phyloP scores from a whole-genome alignment of 139 green algal genomes.

The Picochlorum sp. region DNA sequence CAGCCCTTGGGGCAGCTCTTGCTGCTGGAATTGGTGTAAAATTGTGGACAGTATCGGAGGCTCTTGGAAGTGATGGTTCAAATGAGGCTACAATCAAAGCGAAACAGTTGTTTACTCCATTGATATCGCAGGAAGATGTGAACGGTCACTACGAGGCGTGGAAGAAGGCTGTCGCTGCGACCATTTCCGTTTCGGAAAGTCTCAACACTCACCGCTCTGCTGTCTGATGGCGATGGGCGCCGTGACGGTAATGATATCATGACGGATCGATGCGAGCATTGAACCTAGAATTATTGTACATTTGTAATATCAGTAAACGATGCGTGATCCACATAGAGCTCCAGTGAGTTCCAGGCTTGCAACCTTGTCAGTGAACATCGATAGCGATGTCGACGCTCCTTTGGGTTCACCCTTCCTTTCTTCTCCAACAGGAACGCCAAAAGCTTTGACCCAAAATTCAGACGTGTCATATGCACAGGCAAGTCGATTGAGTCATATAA shows the following conservation, averaged over 20 bases:
- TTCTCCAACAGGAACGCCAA: constrained; percentile 8
- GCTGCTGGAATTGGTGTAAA: constrained; percentile 82
- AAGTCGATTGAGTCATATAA: constrained; percentile 14
- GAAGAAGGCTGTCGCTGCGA: constrained; percentile 48
- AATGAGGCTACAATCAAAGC: constrained; percentile 10
- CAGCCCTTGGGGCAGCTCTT: constrained; percentile 78
- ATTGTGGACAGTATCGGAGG: constrained; percentile 60
- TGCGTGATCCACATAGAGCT: too few species aligned
- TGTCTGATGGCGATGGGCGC: too few species aligned
- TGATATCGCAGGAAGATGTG: constrained; percentile 10
- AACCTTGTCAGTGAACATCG: not conserved
- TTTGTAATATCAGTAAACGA: too few species aligned
- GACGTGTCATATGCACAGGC: not conserved
- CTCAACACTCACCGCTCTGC: too few species aligned
- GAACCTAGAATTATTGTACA: too few species aligned
- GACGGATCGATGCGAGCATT: too few species aligned
- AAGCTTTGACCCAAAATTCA: not conserved
- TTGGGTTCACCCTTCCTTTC: constrained; percentile 8
- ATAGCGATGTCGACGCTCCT: not conserved
- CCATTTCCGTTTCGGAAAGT: too few species aligned
- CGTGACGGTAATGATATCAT: too few species aligned
- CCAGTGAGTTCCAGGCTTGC: too few species aligned
- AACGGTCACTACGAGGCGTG: constrained; percentile 32
- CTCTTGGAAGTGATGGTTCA: constrained; percentile 17
- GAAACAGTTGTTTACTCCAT: constrained; percentile 29